Percentiles rank a stretch among this genome's conserved stretches.
These are phyloP conservation scores for Chytriomyces hyalinus DNA, from an alignment of 192 early-diverging fungal genomes.

Conservation along the genomic window DNA sequence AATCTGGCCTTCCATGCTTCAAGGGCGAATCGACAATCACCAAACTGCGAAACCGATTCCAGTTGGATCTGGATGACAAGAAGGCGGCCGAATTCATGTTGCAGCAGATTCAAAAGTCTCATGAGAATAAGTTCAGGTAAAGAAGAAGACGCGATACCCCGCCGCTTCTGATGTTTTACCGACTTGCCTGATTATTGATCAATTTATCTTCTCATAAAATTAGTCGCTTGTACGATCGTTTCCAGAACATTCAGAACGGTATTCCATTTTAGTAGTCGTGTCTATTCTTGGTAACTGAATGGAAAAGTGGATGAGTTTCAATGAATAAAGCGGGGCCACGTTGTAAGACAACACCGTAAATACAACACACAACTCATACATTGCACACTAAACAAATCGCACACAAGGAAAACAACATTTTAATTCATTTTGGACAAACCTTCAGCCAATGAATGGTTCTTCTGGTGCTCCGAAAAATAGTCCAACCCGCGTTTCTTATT, in stretches of 20 bases:
- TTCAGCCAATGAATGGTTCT: no score
- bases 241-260: constrained; percentile 64
- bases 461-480: no score
- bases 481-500: no score
- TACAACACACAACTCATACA: background rate
- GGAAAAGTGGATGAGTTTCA: background rate
- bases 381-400: no score
- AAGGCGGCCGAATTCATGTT: constrained; percentile 96
- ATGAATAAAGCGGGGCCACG: no score
- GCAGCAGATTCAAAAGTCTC: constrained; percentile 83
- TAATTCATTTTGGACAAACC: no score
- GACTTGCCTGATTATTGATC: background rate
- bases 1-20: constrained; percentile 97
- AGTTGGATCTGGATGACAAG: constrained; percentile 85
- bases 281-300: background rate
- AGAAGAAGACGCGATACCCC: background rate
- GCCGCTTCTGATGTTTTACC: background rate
- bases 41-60: constrained; percentile 86
- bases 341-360: background rate
- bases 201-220: no score
- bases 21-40: constrained; percentile 83
- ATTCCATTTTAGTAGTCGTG: constrained; percentile 51
- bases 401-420: no score
- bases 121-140: constrained; percentile 87
- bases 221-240: constrained; percentile 58